phyloP scores from a whole-genome alignment of 1,284 basidiomycete species.

The Boletellus deceptivus region DNA sequence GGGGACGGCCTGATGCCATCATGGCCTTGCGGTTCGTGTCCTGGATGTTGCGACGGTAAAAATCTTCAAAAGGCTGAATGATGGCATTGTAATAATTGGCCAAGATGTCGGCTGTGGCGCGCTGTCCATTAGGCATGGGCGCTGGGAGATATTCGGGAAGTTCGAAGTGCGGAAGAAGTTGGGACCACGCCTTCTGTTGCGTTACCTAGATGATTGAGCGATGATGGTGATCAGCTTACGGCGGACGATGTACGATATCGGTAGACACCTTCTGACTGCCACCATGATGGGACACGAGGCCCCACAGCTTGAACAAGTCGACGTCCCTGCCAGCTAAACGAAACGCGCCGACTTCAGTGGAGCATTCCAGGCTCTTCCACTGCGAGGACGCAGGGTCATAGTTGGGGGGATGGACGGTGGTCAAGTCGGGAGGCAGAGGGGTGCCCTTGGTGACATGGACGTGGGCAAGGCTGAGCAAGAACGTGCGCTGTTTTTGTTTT shows the following conservation, averaged over 20 bases:
- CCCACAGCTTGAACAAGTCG: conserved; percentile 72
- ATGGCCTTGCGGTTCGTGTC: conserved; percentile 49
- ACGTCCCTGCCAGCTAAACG: conserved; percentile 77
- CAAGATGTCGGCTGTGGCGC: conserved; percentile 49
- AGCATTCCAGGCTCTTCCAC: conserved; percentile 63
- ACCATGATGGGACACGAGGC: conserved; percentile 52
- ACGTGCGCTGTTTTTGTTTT: conserved; percentile 55
- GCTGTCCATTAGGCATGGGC: conserved; percentile 43
- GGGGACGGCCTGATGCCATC: conserved; percentile 34
- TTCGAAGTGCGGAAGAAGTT: conserved; percentile 54
- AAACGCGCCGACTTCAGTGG: conserved; percentile 55
- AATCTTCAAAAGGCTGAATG: conserved; percentile 67
- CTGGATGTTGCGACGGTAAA: conserved; percentile 57
- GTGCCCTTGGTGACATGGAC: conserved; percentile 52
- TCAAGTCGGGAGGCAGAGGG: conserved; percentile 66
- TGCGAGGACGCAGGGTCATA: conserved; percentile 60
- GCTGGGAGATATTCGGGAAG: conserved; percentile 59
- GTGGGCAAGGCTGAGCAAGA: conserved; percentile 55
- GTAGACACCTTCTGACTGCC: conserved; percentile 55
- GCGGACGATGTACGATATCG: conserved; percentile 4
- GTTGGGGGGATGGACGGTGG: conserved; percentile 50
- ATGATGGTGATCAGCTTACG: conserved; percentile 4
- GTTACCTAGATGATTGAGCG: conserved; percentile 20
- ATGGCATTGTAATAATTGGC: conserved; percentile 59
- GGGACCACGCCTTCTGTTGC: conserved; percentile 50